Percentiles rank a stretch among this genome's conserved stretches.
Conservation (phyloP, 2,329 filamentous ascomycete genomes). For the Cladosporium sp. region DNA sequence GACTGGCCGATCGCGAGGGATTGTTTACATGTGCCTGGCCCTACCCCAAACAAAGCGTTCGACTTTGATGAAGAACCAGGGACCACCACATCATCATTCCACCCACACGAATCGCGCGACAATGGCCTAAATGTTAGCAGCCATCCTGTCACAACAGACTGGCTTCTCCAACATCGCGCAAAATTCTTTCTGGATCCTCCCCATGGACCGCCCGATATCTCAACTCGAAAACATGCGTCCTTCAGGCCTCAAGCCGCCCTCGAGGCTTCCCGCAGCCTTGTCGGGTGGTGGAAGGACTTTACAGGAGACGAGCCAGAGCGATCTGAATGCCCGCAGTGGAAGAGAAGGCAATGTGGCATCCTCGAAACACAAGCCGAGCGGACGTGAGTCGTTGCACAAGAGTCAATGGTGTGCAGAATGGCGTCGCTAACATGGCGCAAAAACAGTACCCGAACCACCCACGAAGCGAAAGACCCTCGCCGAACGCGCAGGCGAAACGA, state of each 20-base stretch:
- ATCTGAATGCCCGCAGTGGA: slow-evolving; percentile 48
- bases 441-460: slow-evolving; percentile 43
- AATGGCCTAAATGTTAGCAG: slow-evolving; percentile 8
- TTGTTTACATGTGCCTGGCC: neutral
- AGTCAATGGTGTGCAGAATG: slow-evolving; percentile 2
- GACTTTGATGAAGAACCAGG: neutral
- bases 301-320: slow-evolving; percentile 30
- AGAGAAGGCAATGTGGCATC: slow-evolving; percentile 34
- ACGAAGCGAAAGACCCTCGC: slow-evolving; percentile 49
- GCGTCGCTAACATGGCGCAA: slow-evolving; percentile 19
- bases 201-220: slow-evolving; percentile 28
- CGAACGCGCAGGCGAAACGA: slow-evolving; percentile 46
- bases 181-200: neutral
- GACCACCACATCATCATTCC: neutral
- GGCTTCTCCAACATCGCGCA: slow-evolving; percentile 2
- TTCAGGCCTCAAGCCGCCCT: slow-evolving; percentile 29
- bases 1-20: too few relatives aligned
- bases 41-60: neutral
- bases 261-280: slow-evolving; percentile 25
- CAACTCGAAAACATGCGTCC: slow-evolving; percentile 31
- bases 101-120: neutral
- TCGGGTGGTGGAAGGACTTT: slow-evolving; percentile 17
- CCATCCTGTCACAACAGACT: slow-evolving; percentile 7
- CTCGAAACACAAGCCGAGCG: slow-evolving; percentile 49
- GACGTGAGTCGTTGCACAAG: slow-evolving; percentile 34